A percentile compares a stretch with the other conserved stretches of the same genome.
These are phyloP conservation scores for Rhynchosporium secalis DNA, from an alignment of 2,329 filamentous ascomycete species.

Conservation along the genomic window DNA sequence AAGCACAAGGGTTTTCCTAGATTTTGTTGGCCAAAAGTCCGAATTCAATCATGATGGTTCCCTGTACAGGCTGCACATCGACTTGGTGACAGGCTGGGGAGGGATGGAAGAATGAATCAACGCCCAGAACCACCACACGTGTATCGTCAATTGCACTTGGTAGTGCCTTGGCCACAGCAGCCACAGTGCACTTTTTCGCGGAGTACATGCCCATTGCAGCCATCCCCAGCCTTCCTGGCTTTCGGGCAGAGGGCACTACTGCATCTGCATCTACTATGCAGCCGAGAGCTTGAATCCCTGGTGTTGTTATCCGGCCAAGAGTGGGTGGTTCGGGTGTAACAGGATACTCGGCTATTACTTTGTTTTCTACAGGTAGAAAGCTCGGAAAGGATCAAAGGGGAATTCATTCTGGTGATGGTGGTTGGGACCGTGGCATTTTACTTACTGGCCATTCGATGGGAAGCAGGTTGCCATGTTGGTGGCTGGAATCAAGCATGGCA, in stretches of 20 bases:
- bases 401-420: constrained; percentile 2
- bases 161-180: constrained; percentile 17
- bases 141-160: constrained; percentile 3
- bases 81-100: background rate
- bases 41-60: background rate
- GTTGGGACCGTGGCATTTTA: constrained; percentile 9
- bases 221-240: background rate
- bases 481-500: constrained; percentile 14
- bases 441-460: constrained; percentile 3
- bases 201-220: constrained; percentile 18
- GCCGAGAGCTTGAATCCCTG: background rate
- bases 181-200: background rate
- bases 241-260: background rate
- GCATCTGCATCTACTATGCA: background rate
- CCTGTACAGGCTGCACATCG: constrained; percentile 7
- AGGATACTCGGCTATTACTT: too few species aligned
- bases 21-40: background rate
- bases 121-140: constrained; percentile 13
- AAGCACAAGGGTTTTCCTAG: background rate
- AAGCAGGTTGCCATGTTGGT: background rate
- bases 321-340: background rate
- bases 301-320: background rate
- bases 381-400: background rate
- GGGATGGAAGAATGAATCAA: constrained; percentile 13
- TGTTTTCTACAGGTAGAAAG: background rate